Conservation (phyloP, 2,329 filamentous ascomycete species). For the Aspergillus flavus region DNA sequence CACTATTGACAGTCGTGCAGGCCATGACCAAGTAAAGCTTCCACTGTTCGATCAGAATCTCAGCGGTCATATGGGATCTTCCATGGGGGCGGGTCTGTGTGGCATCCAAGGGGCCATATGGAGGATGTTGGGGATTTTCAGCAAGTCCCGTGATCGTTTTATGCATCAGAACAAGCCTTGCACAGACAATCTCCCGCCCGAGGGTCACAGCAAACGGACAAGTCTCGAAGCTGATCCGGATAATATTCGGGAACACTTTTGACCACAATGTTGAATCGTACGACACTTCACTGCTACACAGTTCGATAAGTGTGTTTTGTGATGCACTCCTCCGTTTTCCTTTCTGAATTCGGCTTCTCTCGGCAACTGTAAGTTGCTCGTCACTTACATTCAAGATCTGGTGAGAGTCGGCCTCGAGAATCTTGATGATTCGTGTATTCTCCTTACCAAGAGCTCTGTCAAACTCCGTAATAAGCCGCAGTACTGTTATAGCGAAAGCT, state of each 20-base stretch:
- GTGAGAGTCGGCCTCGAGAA: slow-evolving; percentile 86
- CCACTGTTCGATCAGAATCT: slow-evolving; percentile 94
- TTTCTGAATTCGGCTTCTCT: slow-evolving; percentile 87
- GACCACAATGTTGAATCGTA: slow-evolving; percentile 97
- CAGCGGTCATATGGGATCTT: slow-evolving; percentile 69
- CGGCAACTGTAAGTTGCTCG: slow-evolving; percentile 78
- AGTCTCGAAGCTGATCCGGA: slow-evolving; percentile 84
- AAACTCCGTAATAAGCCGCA: slow-evolving; percentile 91
- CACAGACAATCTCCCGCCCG: slow-evolving; percentile 88
- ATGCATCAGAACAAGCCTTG: slow-evolving; percentile 90
- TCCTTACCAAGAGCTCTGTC: slow-evolving; percentile 84
- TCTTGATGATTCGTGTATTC: slow-evolving; percentile 81
- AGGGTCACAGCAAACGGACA: slow-evolving; percentile 91
- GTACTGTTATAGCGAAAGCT: slow-evolving; percentile 85
- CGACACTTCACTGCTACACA: slow-evolving; percentile 92
- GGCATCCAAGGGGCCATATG: slow-evolving; percentile 38
- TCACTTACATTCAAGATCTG: slow-evolving; percentile 92
- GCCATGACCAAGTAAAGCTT: slow-evolving; percentile 97
- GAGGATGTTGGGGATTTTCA: slow-evolving; percentile 65
- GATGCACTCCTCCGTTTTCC: slow-evolving; percentile 83
- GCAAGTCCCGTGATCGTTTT: slow-evolving; percentile 77
- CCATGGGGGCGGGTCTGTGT: slow-evolving; percentile 42
- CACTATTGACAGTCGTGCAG: slow-evolving; percentile 88
- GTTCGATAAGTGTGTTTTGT: slow-evolving; percentile 83
- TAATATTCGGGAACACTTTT: slow-evolving; percentile 94